These are phyloP conservation scores for Hypoxylon lienhwacheense DNA, from an alignment of 495 filamentous ascomycete species.

Conservation along the genomic window DNA sequence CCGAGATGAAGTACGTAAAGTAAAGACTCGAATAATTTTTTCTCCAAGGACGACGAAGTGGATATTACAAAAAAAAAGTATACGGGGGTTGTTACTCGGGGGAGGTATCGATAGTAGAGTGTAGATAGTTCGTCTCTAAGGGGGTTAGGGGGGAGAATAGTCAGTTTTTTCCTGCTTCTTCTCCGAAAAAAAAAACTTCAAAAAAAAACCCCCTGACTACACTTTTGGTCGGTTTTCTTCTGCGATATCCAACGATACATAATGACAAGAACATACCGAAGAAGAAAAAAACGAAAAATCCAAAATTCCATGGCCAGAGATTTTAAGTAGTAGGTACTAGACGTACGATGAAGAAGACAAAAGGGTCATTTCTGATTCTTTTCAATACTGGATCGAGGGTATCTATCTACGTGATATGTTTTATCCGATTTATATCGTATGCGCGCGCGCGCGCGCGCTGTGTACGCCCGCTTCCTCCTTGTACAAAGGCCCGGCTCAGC, in stretches of 20 bases:
- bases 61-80: too few relatives aligned
- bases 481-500: background rate
- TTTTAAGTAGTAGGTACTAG: too few relatives aligned
- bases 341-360: too few relatives aligned
- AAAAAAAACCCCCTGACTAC: too few relatives aligned
- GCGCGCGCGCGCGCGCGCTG: background rate
- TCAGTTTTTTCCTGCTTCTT: constrained; percentile 1
- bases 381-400: constrained; percentile 5
- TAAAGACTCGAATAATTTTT: background rate
- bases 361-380: constrained; percentile 25
- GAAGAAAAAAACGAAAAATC: too few relatives aligned
- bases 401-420: constrained; percentile 18
- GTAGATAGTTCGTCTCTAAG: constrained; percentile 22
- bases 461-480: background rate
- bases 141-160: too few relatives aligned
- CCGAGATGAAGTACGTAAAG: background rate
- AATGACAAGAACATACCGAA: too few relatives aligned
- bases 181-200: background rate
- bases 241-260: constrained; percentile 2
- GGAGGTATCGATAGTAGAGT: constrained; percentile 17
- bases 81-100: too few relatives aligned
- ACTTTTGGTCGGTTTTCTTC: too few relatives aligned
- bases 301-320: too few relatives aligned
- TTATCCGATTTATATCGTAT: too few relatives aligned
- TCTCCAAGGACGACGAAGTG: too few relatives aligned